Conservation (phyloP, 768 basidiomycete species). For the Trametopsis cervina region DNA sequence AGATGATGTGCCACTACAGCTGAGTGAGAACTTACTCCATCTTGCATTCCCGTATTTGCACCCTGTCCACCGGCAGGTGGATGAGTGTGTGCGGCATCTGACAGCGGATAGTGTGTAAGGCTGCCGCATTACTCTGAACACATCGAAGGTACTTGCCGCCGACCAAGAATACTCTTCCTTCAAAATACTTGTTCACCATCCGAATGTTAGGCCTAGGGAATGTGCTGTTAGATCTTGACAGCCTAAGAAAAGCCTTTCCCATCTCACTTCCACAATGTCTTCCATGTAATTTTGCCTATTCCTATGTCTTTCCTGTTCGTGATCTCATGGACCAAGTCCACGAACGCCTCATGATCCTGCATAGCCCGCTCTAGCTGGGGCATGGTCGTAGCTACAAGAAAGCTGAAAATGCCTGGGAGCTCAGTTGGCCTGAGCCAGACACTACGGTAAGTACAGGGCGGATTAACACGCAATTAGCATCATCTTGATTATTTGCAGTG, state of each 20-base stretch:
- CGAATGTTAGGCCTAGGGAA: conserved; percentile 9
- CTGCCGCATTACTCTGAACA: too few species aligned
- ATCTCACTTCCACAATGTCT: neutral
- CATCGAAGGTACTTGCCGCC: conserved; percentile 5
- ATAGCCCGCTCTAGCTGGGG: neutral
- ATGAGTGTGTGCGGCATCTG: conserved; percentile 2
- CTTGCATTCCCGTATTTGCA: conserved; percentile 14
- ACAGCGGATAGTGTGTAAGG: too few species aligned
- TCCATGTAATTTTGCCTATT: neutral
- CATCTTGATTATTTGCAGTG: too few species aligned
- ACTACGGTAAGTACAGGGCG: too few species aligned
- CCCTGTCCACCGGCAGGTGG: conserved; percentile 15
- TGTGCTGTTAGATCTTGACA: neutral
- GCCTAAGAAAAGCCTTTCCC: conserved; percentile 1
- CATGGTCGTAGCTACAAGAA: neutral
- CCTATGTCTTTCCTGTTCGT: neutral
- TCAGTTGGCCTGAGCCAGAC: neutral
- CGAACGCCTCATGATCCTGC: neutral
- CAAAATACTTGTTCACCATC: conserved; percentile 5
- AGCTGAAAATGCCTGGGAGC: neutral
- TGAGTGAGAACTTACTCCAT: conserved; percentile 14
- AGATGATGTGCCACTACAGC: neutral
- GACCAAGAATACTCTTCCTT: conserved; percentile 5
- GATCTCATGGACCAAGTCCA: neutral
- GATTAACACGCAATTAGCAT: too few species aligned